Percentiles rank a stretch among this genome's conserved stretches.
These are phyloP conservation scores for Trifolium repens DNA, from an alignment of 306 rosid genomes.

Conservation along the genomic window DNA sequence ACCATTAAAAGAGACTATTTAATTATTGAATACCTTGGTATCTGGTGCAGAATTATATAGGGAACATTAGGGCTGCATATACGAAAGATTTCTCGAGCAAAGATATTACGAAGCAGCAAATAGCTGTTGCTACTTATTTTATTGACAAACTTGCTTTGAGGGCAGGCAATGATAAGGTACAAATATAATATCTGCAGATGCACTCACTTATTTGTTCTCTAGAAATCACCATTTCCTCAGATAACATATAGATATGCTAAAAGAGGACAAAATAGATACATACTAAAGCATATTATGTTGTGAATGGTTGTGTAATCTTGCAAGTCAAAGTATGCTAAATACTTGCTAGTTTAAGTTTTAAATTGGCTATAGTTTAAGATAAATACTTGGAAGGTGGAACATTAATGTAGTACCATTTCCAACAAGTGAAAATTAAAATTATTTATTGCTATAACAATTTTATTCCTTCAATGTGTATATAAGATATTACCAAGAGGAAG, in stretches of 20 bases:
- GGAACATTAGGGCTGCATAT: constrained; percentile 82
- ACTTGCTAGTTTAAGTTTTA: background rate
- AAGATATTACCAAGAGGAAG: background rate
- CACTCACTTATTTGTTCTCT: constrained; percentile 31
- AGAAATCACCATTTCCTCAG: background rate
- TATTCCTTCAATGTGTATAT: background rate
- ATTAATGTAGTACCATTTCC: background rate
- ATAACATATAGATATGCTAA: constrained; percentile 8
- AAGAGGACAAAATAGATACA: constrained; percentile 11
- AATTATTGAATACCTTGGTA: constrained; percentile 11
- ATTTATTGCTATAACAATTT: background rate
- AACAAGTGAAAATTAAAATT: background rate
- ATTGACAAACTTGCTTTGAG: constrained; percentile 98
- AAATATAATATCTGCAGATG: constrained; percentile 9
- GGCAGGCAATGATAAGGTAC: constrained; percentile 99
- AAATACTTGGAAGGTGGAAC: background rate
- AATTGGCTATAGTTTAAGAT: constrained; percentile 5
- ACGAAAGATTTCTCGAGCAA: constrained; percentile 77
- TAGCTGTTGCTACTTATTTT: constrained; percentile 98
- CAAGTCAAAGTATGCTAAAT: background rate
- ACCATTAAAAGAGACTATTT: constrained; percentile 33
- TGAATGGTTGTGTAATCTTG: constrained; percentile 2
- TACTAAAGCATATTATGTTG: background rate
- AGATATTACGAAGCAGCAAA: constrained; percentile 77
- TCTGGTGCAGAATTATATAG: constrained; percentile 77